Evolutionary conservation across 352 stramenopile genomes (phyloP).

Genomic region (Pythium rishiriense): DNA sequence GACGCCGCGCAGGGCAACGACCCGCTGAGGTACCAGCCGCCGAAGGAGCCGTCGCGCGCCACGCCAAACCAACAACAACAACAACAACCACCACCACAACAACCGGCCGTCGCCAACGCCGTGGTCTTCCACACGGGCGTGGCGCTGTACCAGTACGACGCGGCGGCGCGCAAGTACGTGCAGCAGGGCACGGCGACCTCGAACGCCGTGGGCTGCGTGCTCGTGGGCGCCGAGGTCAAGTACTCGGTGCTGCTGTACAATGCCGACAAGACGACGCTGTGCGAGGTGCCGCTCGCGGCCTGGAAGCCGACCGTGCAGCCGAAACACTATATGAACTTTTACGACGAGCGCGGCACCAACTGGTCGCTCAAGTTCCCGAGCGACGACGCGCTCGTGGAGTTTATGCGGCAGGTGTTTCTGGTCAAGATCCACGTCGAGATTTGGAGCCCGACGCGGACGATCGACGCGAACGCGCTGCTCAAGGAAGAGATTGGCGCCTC

Average conservation of each 20-base stretch:
- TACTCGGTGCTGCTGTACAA: slow-evolving; percentile 84
- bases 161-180: slow-evolving; percentile 65
- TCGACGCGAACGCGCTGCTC: slow-evolving; percentile 27
- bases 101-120: slow-evolving; percentile 27
- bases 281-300: slow-evolving; percentile 47
- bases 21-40: slow-evolving; percentile 65
- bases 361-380: slow-evolving; percentile 77
- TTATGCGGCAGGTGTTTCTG: slow-evolving; percentile 71
- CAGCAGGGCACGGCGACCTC: slow-evolving; percentile 44
- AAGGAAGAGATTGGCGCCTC: slow-evolving; percentile 36
- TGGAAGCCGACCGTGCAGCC: slow-evolving; percentile 73
- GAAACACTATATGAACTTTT: slow-evolving; percentile 85
- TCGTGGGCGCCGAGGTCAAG: slow-evolving; percentile 60
- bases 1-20: slow-evolving; percentile 50
- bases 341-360: slow-evolving; percentile 67
- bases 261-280: slow-evolving; percentile 64
- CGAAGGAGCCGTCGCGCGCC: slow-evolving; percentile 52
- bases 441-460: slow-evolving; percentile 37
- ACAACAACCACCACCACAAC: slow-evolving; percentile 21
- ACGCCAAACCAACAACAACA: slow-evolving; percentile 29
- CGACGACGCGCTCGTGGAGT: slow-evolving; percentile 60
- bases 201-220: slow-evolving; percentile 63
- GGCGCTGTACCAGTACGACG: slow-evolving; percentile 77
- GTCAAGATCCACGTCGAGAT: slow-evolving; percentile 83
- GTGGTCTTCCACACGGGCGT: slow-evolving; percentile 72